phyloP scores from a whole-genome alignment of 805 yeast species.

The Wickerhamiella cacticola region DNA sequence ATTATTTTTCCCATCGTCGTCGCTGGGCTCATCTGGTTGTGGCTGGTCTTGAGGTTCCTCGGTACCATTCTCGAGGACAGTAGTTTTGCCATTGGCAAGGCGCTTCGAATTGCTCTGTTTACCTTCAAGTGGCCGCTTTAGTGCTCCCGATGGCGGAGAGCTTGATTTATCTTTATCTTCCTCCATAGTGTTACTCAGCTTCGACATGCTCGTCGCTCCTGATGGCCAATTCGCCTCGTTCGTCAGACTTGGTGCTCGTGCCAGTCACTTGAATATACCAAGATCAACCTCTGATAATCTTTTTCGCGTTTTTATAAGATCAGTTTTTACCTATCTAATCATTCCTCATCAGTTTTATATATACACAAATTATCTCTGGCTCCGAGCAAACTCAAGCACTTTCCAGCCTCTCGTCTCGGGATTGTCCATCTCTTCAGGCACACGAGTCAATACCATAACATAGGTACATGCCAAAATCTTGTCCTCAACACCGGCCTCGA shows the following conservation, averaged over 20 bases:
- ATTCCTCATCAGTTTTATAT: slow-evolving; percentile 14
- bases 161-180: not conserved
- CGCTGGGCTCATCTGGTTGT: not conserved
- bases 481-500: slow-evolving; percentile 93
- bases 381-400: slow-evolving; percentile 85
- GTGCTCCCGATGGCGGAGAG: slow-evolving; percentile 1
- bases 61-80: too few species aligned
- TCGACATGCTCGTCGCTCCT: not conserved
- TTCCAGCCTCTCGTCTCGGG: slow-evolving; percentile 95
- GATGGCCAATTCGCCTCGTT: not conserved
- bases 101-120: not conserved
- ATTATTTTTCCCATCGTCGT: not conserved
- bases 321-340: too few species aligned
- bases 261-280: too few species aligned
- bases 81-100: not conserved
- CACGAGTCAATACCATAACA: slow-evolving; percentile 88
- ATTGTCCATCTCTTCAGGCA: slow-evolving; percentile 84
- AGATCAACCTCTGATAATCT: not conserved
- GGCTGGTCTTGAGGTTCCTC: not conserved
- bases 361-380: slow-evolving; percentile 43
- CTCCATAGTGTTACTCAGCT: not conserved
- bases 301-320: too few species aligned
- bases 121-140: slow-evolving; percentile 4
- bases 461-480: slow-evolving; percentile 87
- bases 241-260: too few species aligned